Evolutionary conservation across 331 rosid genomes (phyloP), one percentile per base, ranked within the genome.

Genomic region (Cydonia oblonga): DNA sequence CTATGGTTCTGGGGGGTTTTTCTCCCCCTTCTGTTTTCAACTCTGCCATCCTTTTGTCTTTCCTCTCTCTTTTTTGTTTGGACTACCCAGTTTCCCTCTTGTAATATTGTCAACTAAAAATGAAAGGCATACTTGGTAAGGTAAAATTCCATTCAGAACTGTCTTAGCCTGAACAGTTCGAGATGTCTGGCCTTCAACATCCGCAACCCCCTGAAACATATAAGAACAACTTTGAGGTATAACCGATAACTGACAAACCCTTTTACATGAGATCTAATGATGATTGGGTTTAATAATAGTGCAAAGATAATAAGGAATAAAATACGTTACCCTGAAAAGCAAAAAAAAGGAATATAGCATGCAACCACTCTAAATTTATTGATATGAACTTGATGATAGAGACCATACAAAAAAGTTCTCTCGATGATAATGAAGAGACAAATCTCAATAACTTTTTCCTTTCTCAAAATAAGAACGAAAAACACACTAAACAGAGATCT

Each of bases 151-250:
- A 14, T 20, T 74, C 63, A 16, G 14, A 35, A n/a, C 32, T 14
- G 20, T 20, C 71, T 18, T 70, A 76, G 68, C 22, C 46, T 12
- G 68, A 78, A 24, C 54, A n/a, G 56, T 52, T 62, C 2, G 30
- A 66, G 75, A 53, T 58, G 52, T 73, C 56, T 61, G 75, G 67
- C 75, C 70, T 65, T 75, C 80, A 80, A 33, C 76, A 64, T 75
- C 83, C 5, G 26, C 30, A 30, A 18, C 14, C 57, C 65, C 46
- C 73, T 28, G 69, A 64, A 44, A 29, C 71, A 54, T 64, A 65
- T 40, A 30, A 44, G 46, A 30, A 61, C 70, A 67, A 25, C 46
- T 19, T 54, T 58, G 8, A 69, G 62, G 46, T 62, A 23, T 4
- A 46, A 4, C 5, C 7, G 26, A 18, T 5, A 46, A 42, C 33